These are phyloP conservation scores for Kregervanrija pseudodelftensis DNA, from an alignment of 805 yeast species.

Conservation along the genomic window DNA sequence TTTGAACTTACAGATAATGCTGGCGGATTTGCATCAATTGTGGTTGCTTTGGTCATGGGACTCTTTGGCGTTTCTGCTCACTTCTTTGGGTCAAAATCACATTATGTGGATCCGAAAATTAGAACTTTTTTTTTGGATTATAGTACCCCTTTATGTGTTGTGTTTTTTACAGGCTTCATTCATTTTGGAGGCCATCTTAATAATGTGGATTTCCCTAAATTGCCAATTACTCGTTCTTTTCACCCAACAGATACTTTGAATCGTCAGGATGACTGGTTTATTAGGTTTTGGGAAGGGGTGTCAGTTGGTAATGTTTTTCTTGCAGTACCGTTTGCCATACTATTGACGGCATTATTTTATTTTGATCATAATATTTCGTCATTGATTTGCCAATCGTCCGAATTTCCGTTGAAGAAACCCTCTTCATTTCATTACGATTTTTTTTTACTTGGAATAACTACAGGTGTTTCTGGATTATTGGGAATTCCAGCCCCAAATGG, in stretches of 20 bases:
- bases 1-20: conserved; percentile 37
- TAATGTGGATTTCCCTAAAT: conserved; percentile 46
- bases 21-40: conserved; percentile 55
- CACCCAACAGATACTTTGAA: conserved; percentile 51
- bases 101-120: conserved; percentile 49
- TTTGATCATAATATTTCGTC: conserved; percentile 96
- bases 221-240: conserved; percentile 69
- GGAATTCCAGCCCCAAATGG: conserved; percentile 98
- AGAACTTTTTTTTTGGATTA: conserved; percentile 79
- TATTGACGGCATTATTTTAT: conserved; percentile 78
- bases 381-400: conserved; percentile 80
- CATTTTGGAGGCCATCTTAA: conserved; percentile 78
- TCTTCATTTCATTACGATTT: conserved; percentile 92
- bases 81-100: conserved; percentile 53
- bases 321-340: conserved; percentile 88
- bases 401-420: conserved; percentile 78
- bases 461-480: conserved; percentile 78
- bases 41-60: conserved; percentile 68
- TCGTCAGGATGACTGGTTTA: conserved; percentile 65
- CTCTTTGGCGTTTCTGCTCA: conserved; percentile 62
- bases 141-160: conserved; percentile 73
- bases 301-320: conserved; percentile 71
- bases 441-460: conserved; percentile 72
- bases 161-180: conserved; percentile 88
- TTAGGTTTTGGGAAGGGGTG: conserved; percentile 64